Percentiles rank a stretch among this genome's conserved stretches.
Evolutionary conservation across 2,329 filamentous ascomycete species (phyloP).

Genomic region (Alternaria sp.): DNA sequence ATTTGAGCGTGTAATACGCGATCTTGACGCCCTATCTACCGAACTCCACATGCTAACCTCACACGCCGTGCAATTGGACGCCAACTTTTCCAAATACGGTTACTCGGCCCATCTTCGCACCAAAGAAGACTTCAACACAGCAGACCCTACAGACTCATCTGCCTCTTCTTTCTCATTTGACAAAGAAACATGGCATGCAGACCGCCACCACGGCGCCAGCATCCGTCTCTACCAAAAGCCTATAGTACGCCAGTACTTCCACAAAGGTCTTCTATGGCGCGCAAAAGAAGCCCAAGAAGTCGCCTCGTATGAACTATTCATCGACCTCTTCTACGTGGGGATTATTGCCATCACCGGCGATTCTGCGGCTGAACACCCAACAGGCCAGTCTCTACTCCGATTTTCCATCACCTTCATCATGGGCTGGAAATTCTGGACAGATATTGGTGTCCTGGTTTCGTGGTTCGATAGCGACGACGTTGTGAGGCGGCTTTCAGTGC

Average conservation of each 20-base stretch:
- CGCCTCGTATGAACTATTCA: slow-evolving; percentile 70
- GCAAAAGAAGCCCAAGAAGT: slow-evolving; percentile 67
- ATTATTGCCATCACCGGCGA: slow-evolving; percentile 73
- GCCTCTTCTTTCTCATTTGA: slow-evolving; percentile 36
- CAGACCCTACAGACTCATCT: slow-evolving; percentile 16
- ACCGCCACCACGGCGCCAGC: slow-evolving; percentile 52
- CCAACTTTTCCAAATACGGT: slow-evolving; percentile 71
- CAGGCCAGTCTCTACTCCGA: slow-evolving; percentile 64
- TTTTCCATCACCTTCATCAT: slow-evolving; percentile 70
- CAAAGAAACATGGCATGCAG: slow-evolving; percentile 50
- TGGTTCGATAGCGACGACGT: slow-evolving; percentile 72
- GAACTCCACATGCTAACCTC: slow-evolving; percentile 65
- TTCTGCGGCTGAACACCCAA: slow-evolving; percentile 65
- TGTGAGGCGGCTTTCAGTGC: slow-evolving; percentile 64
- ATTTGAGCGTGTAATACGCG: slow-evolving; percentile 64
- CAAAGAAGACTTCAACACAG: slow-evolving; percentile 27
- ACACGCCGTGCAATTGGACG: slow-evolving; percentile 64
- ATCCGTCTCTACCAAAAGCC: slow-evolving; percentile 68
- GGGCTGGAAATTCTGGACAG: slow-evolving; percentile 71
- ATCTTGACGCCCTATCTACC: slow-evolving; percentile 61
- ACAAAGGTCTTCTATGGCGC: slow-evolving; percentile 71
- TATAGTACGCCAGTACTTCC: slow-evolving; percentile 71
- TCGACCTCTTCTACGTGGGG: slow-evolving; percentile 70
- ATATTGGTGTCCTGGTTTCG: slow-evolving; percentile 64
- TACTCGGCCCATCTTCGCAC: slow-evolving; percentile 66